Base-by-base conservation (phyloP, 306 rosid genomes). In the Amphicarpaea edgeworthii region DNA sequence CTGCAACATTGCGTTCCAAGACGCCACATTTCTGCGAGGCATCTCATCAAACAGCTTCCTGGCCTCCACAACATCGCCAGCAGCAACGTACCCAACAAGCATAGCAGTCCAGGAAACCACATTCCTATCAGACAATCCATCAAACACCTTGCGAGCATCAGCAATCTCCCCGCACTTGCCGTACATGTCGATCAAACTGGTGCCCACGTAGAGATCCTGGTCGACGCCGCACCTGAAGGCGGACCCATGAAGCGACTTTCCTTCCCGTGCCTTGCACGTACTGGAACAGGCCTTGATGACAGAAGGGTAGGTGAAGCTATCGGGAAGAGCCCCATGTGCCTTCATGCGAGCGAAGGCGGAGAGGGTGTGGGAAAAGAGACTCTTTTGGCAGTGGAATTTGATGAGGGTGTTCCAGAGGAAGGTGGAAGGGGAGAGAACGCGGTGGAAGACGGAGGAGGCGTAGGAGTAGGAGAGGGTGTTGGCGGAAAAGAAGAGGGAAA, bases 321-420 rank as follows among this genome's bases (percentile, higher is more conserved):
- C 95, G 9, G 93, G 83, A 17, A 78, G n/a, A 14, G 82, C 75
- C 3, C 79, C 93, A 7, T 71, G 76, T 7, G 88, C 82, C 78
- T 86, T 90, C 94, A 87, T 86, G 63, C 82, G 83, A 62, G 70
- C 17, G 32, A 87, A 90, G 51, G 61, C 51, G 12, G 70, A 80
- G 68, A 86, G 24, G 23, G 86, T 76, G 8, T 72, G 77, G 12
- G n/a, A 68, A 53, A 83, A 90, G 38, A 8, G 14, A 5, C 51
- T 75, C 14, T 64, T 84, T 3, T 81, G 85, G 85, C 87, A 86
- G 68, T 78, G 78, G 19, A 68, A 78, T 42, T 65, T 81, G 43
- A 89, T 77, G 58, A 93, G 86, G 28, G 79, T 57, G 72, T 90
- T 93, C 98, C 98, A 93, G 12, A 93, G 95, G 60, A 83, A 80